phyloP scores from a whole-genome alignment of 306 rosid genomes.

The Senna tora region DNA sequence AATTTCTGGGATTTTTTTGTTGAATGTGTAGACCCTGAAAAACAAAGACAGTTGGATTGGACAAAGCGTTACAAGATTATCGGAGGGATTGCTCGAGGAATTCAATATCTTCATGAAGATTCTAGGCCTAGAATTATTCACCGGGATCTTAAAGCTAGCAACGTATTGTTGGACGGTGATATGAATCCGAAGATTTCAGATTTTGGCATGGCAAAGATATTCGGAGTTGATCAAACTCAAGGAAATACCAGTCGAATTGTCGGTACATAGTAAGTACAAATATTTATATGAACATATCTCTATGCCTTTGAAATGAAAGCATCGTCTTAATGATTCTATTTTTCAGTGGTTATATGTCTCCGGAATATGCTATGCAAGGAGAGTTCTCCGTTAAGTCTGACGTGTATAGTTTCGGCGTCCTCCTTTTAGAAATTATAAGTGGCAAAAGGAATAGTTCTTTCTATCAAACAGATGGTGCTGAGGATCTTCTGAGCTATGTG shows the following conservation, averaged over 20 bases:
- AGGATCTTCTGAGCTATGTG: conserved; percentile 43
- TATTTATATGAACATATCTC: background rate
- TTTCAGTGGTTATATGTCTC: conserved; percentile 41
- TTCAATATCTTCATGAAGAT: conserved; percentile 64
- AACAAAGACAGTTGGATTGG: conserved; percentile 50
- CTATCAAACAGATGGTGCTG: conserved; percentile 15
- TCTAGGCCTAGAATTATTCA: conserved; percentile 58
- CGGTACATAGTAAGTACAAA: conserved; percentile 57
- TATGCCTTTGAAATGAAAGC: background rate
- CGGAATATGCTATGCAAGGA: conserved; percentile 35
- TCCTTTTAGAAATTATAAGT: conserved; percentile 46
- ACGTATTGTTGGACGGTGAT: conserved; percentile 47
- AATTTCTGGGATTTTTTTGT: conserved; percentile 10
- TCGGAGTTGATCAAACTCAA: conserved; percentile 43
- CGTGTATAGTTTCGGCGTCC: conserved; percentile 43
- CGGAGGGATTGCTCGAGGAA: conserved; percentile 52
- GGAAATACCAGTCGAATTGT: conserved; percentile 43
- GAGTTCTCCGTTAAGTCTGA: conserved; percentile 42
- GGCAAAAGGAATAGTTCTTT: conserved; percentile 46
- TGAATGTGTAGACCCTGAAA: conserved; percentile 35
- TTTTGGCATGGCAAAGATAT: conserved; percentile 59
- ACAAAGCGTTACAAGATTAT: conserved; percentile 42
- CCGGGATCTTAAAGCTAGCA: conserved; percentile 63
- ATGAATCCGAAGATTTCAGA: conserved; percentile 64
- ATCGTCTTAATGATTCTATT: background rate